Evolutionary conservation across 805 yeast genomes (phyloP), one percentile per base, ranked within the genome.

Genomic region (Blastobotrys mokoenaii): DNA sequence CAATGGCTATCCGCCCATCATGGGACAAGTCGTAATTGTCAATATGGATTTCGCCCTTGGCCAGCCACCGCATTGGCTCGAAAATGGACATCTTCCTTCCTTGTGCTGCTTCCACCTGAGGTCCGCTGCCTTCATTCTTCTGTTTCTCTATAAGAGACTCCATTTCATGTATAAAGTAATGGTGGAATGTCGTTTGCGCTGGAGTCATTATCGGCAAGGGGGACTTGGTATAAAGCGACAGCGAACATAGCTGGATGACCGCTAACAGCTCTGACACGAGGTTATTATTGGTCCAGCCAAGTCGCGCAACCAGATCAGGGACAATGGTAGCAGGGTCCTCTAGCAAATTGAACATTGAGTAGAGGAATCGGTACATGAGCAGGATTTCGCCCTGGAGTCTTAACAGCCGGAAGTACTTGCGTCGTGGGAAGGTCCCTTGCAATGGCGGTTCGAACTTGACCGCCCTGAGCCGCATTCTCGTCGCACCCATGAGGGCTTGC

Each of bases 401-500:
- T 17, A 60, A 45, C 37, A 64, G 51, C 27, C 61, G 48, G 40
- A 47, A 45, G 47, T 64, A 64, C 20, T 59, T 52, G 8, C 57
- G 52, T 5, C 53, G 48, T 2, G 68, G 68, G 56, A 64, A 64
- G 6, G 47, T 43, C 3, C 68, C 68, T 1, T 54, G 48, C 20
- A 64, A 35, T 2, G 62, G 57, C 0, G 68, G 68, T 51, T 64
- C 68, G 41, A 48, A 64, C 17, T 54, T 47, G n/a, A 61, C 45
- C 14, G 57, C 41, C 27, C 30, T 15, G 38, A 44, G 17, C 3
- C 40, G 38, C 22, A 33, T 38, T 14, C 43, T 34, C 2, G 45
- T 22, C 8, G 38, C 47, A 7, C 40, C 39, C 44, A 53, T 42
- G 31, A 54, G 16, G 3, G 47, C 43, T 20, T 33, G 39, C 10